Conservation (phyloP, 192 early-diverging fungal genomes). For the Rhizophagus clarus region DNA sequence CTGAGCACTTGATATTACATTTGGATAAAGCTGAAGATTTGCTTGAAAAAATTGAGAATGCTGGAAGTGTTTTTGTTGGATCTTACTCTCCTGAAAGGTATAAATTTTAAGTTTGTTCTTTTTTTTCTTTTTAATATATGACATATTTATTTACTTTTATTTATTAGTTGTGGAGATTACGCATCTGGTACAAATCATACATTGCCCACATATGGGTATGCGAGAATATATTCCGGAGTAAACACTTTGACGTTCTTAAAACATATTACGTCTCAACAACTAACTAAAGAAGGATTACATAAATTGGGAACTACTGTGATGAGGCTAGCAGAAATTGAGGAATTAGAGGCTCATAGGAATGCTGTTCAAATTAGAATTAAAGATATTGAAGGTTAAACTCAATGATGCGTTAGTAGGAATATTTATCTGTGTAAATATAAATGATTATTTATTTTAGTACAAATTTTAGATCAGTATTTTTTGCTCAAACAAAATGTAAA, state of each 20-base stretch:
- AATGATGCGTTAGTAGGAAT: too few species aligned
- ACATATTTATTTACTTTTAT: neutral
- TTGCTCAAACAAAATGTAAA: too few species aligned
- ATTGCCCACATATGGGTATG: conserved; percentile 97
- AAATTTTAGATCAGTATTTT: too few species aligned
- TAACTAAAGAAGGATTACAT: conserved; percentile 87
- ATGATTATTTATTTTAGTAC: too few species aligned
- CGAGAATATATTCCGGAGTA: conserved; percentile 97
- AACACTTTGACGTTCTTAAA: conserved; percentile 97
- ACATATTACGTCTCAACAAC: conserved; percentile 92
- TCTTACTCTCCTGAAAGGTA: conserved; percentile 92
- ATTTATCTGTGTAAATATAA: too few species aligned
- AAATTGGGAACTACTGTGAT: conserved; percentile 89
- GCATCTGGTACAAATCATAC: conserved; percentile 99
- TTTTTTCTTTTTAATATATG: neutral
- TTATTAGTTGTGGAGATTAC: conserved; percentile 90
- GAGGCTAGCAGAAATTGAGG: conserved; percentile 92
- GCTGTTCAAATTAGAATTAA: conserved; percentile 90
- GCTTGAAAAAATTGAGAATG: conserved; percentile 75
- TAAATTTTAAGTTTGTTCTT: neutral
- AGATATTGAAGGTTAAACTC: conserved; percentile 43
- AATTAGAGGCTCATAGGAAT: conserved; percentile 95
- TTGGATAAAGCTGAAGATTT: conserved; percentile 69
- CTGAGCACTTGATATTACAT: conserved; percentile 98
- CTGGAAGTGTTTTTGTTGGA: conserved; percentile 98